Percentiles rank a stretch among this genome's conserved stretches.
These are phyloP conservation scores for Pseudomonodictys pantanalensis DNA, from an alignment of 495 filamentous ascomycete species.

Conservation along the genomic window DNA sequence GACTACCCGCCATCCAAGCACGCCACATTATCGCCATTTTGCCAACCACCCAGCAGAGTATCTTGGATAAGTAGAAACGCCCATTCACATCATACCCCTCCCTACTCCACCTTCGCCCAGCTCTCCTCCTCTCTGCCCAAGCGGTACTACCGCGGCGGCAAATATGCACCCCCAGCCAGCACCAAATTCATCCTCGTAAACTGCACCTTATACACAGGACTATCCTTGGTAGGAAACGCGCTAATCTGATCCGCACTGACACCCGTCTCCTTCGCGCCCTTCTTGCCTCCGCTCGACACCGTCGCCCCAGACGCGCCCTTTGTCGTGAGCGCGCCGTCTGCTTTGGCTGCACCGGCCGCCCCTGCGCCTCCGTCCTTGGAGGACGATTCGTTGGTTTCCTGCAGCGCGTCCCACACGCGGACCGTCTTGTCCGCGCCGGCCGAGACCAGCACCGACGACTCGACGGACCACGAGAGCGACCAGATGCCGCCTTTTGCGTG, in stretches of 20 bases:
- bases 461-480: constrained; percentile 85
- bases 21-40: too few relatives aligned
- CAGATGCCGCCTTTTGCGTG: constrained; percentile 93
- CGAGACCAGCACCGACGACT: constrained; percentile 82
- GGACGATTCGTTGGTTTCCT: constrained; percentile 29
- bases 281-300: constrained; percentile 58
- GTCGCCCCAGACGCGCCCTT: constrained; percentile 42
- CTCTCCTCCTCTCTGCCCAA: too few relatives aligned
- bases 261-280: constrained; percentile 84
- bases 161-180: constrained; percentile 80
- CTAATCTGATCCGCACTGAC: constrained; percentile 90
- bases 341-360: background rate
- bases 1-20: too few relatives aligned
- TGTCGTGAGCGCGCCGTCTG: constrained; percentile 14
- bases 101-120: too few relatives aligned
- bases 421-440: constrained; percentile 91
- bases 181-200: constrained; percentile 93
- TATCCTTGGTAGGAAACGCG: constrained; percentile 93
- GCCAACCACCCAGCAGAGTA: too few relatives aligned
- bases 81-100: too few relatives aligned
- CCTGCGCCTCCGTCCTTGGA: constrained; percentile 17
- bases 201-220: constrained; percentile 85
- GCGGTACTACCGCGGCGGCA: constrained; percentile 54
- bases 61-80: too few relatives aligned
- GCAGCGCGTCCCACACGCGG: constrained; percentile 73